Evolutionary conservation across 2,329 filamentous ascomycete species (phyloP).

Genomic region (Colletotrichum sp.): DNA sequence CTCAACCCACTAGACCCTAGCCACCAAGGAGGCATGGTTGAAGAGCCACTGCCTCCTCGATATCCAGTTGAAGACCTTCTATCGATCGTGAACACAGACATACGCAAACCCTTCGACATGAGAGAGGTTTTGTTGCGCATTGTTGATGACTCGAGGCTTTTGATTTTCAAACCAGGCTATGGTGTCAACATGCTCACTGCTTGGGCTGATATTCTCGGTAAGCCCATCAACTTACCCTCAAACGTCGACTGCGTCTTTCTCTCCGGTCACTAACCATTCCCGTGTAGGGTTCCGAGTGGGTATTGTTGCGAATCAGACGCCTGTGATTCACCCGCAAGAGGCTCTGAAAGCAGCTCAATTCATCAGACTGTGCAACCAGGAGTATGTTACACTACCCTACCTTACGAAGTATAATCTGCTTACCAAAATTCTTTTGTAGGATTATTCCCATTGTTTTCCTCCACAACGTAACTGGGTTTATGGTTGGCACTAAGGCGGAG

Average conservation of each 20-base stretch:
- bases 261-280: neutral
- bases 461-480: neutral
- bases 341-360: neutral
- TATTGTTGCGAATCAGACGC: neutral
- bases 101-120: constrained; percentile 24
- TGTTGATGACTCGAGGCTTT: constrained; percentile 39
- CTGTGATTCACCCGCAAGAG: neutral
- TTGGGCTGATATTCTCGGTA: neutral
- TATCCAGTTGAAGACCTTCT: neutral
- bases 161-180: constrained; percentile 39
- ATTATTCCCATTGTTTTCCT: neutral
- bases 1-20: neutral
- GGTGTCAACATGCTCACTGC: constrained; percentile 33
- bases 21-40: neutral
- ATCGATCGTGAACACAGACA: constrained; percentile 10
- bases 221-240: neutral
- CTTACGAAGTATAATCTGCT: neutral
- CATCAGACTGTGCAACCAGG: neutral
- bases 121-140: constrained; percentile 38
- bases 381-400: neutral
- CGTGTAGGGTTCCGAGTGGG: neutral
- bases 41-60: neutral
- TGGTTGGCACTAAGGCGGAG: neutral
- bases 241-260: neutral
- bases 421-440: fast-evolving